phyloP scores from a whole-genome alignment of 2,329 filamentous ascomycete genomes.

The Aspergillus ochraceoroseus region DNA sequence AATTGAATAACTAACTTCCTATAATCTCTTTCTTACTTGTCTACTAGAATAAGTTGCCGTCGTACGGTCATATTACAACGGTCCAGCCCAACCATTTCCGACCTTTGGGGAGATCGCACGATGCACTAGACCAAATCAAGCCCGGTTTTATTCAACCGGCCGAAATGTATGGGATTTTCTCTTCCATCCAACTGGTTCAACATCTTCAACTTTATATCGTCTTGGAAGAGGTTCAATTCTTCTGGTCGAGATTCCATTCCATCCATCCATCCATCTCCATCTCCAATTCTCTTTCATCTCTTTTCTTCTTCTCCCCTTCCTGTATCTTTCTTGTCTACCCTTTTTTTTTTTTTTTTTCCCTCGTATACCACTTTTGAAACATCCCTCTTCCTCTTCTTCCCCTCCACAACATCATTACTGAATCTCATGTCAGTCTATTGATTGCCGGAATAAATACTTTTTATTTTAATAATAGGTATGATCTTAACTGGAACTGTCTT shows the following conservation, averaged over 20 bases:
- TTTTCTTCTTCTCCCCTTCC: conserved; percentile 9
- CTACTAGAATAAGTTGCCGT: not conserved
- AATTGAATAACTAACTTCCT: too few species aligned
- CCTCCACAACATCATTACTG: conserved; percentile 4
- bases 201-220: conserved; percentile 18
- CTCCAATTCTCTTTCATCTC: too few species aligned
- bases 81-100: conserved; percentile 37
- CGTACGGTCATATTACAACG: conserved; percentile 19
- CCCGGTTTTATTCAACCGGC: conserved; percentile 32
- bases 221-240: too few species aligned
- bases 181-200: conserved; percentile 28
- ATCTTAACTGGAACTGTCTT: not conserved
- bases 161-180: conserved; percentile 19
- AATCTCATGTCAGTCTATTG: not conserved
- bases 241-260: too few species aligned
- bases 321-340: conserved; percentile 13
- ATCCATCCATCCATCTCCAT: too few species aligned
- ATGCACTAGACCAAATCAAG: conserved; percentile 35
- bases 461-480: conserved; percentile 13
- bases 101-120: conserved; percentile 31
- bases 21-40: too few species aligned
- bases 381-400: conserved; percentile 8
- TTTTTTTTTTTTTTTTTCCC: conserved; percentile 14
- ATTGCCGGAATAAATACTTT: conserved; percentile 6
- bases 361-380: conserved; percentile 12